A percentile compares a stretch with the other conserved stretches of the same genome.
Conservation (phyloP, 768 basidiomycete species). For the Gymnopilus junonius region DNA sequence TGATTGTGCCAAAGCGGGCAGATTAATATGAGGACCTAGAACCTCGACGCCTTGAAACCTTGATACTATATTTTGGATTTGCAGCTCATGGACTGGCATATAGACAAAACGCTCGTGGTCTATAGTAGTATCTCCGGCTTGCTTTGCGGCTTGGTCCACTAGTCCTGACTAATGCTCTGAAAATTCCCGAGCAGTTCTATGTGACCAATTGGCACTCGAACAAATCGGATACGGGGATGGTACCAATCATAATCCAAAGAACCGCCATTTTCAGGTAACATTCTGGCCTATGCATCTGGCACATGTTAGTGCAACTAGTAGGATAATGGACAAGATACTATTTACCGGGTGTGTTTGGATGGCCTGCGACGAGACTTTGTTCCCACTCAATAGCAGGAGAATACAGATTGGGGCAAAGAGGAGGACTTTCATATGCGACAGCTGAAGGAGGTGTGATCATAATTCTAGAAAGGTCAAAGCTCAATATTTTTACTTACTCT, state of each 20-base stretch:
- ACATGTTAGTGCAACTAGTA: neutral
- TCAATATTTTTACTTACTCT: conserved; percentile 19
- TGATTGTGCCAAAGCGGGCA: conserved; percentile 51
- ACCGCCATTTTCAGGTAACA: conserved; percentile 33
- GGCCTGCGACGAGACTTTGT: conserved; percentile 60
- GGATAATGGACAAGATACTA: neutral
- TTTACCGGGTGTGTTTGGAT: conserved; percentile 63
- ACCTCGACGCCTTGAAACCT: conserved; percentile 48
- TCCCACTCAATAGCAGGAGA: conserved; percentile 57
- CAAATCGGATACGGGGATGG: conserved; percentile 53
- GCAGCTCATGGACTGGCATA: conserved; percentile 60
- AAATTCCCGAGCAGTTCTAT: conserved; percentile 49
- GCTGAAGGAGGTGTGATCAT: conserved; percentile 28
- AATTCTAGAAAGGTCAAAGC: neutral
- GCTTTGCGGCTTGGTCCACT: conserved; percentile 35
- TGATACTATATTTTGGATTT: conserved; percentile 45
- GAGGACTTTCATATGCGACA: conserved; percentile 53
- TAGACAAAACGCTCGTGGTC: conserved; percentile 34
- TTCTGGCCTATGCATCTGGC: conserved; percentile 62
- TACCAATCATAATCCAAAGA: conserved; percentile 55
- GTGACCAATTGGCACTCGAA: conserved; percentile 40
- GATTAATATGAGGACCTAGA: conserved; percentile 42
- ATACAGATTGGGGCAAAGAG: conserved; percentile 42
- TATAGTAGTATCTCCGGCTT: conserved; percentile 30
- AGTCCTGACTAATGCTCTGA: conserved; percentile 37